Conservation (phyloP, 345 rosid species). For the Acer saccharum region DNA sequence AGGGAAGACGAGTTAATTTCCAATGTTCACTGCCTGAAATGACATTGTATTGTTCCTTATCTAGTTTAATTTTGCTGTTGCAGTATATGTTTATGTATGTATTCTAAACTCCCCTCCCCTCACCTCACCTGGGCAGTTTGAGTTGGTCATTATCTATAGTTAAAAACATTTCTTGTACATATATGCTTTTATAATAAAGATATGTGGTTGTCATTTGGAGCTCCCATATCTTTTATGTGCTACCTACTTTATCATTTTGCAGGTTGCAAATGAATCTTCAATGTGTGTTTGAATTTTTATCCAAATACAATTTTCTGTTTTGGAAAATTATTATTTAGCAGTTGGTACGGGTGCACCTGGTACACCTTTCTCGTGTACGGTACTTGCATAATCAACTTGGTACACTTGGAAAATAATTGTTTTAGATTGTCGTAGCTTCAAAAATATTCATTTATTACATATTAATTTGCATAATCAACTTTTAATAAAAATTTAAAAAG, state of each 20-base stretch:
- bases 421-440: too few species aligned
- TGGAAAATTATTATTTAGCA: too few species aligned
- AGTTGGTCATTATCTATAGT: background rate
- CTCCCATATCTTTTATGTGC: background rate
- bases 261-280: too few species aligned
- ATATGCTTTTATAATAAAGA: background rate
- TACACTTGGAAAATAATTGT: too few species aligned
- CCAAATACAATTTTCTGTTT: too few species aligned
- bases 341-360: too few species aligned
- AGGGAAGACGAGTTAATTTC: constrained; percentile 12
- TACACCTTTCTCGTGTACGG: too few species aligned
- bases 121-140: background rate
- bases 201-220: background rate
- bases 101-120: background rate
- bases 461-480: too few species aligned
- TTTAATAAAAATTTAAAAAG: too few species aligned
- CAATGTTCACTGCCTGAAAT: constrained; percentile 9
- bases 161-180: background rate
- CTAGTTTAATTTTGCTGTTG: background rate
- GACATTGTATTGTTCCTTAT: background rate
- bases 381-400: too few species aligned
- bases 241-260: background rate
- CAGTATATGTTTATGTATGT: constrained; percentile 2
- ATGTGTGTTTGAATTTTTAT: too few species aligned
- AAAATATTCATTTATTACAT: too few species aligned